phyloP scores from a whole-genome alignment of 2,329 filamentous ascomycete species.

The Aspergillus brunneoviolaceus region DNA sequence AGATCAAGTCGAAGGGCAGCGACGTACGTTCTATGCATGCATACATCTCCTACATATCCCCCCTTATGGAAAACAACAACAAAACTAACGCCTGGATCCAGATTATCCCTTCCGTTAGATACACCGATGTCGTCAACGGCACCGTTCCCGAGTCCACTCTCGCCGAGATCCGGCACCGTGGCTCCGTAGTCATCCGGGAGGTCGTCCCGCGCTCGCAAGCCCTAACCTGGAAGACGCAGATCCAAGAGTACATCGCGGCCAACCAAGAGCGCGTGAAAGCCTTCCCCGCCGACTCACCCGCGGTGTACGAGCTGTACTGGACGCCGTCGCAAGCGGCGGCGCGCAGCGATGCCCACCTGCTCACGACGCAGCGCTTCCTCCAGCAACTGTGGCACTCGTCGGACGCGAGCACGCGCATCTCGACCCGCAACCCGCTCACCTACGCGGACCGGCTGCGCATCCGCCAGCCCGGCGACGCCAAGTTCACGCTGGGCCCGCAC shows the following conservation, averaged over 20 bases:
- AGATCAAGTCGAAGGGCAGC: constrained; percentile 43
- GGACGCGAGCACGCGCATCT: constrained; percentile 46
- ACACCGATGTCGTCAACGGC: constrained; percentile 40
- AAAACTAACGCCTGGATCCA: constrained; percentile 17
- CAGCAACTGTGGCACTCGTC: constrained; percentile 65
- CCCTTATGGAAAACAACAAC: neutral
- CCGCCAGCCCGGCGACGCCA: constrained; percentile 66
- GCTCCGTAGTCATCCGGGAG: constrained; percentile 63
- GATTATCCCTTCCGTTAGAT: constrained; percentile 46
- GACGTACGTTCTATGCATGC: constrained; percentile 31
- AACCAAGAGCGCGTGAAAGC: constrained; percentile 57
- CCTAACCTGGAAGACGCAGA: constrained; percentile 62
- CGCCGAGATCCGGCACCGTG: constrained; percentile 58
- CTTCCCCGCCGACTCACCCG: constrained; percentile 65
- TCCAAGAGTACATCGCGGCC: constrained; percentile 63
- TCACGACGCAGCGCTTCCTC: constrained; percentile 61
- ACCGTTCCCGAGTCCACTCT: constrained; percentile 35
- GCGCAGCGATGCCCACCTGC: constrained; percentile 64
- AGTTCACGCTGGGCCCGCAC: constrained; percentile 71
- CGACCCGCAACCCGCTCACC: constrained; percentile 59
- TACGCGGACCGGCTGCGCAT: constrained; percentile 75
- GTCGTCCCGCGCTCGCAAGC: constrained; percentile 65
- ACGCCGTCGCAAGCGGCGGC: constrained; percentile 66
- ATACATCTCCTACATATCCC: too few relatives aligned
- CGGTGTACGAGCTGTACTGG: constrained; percentile 77